A percentile compares a stretch with the other conserved stretches of the same genome.
Conservation (phyloP, 2,329 filamentous ascomycete genomes). For the Hypoxylon sp. region DNA sequence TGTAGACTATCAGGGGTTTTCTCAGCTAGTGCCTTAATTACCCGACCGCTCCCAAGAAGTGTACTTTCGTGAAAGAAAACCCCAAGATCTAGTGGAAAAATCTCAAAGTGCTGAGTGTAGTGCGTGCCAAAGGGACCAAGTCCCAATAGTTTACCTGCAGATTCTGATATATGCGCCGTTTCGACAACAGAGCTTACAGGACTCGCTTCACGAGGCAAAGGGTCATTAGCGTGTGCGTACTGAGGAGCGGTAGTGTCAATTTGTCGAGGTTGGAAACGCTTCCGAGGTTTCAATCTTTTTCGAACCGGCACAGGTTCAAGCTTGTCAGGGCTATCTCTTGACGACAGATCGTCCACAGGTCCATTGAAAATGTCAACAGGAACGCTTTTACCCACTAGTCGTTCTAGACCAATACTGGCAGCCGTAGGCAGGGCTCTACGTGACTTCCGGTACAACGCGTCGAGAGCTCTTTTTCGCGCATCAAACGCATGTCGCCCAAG, state of each 20-base stretch:
- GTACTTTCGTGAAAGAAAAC: constrained; percentile 74
- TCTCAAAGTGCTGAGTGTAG: constrained; percentile 74
- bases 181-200: constrained; percentile 41
- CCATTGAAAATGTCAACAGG: constrained; percentile 39
- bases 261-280: constrained; percentile 60
- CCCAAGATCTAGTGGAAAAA: constrained; percentile 70
- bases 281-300: constrained; percentile 56
- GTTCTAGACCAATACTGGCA: constrained; percentile 56
- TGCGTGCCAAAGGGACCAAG: constrained; percentile 73
- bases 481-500: constrained; percentile 61
- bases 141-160: constrained; percentile 63
- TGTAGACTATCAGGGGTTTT: constrained; percentile 52
- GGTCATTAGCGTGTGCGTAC: constrained; percentile 68
- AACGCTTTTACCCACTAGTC: constrained; percentile 52
- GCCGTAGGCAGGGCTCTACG: constrained; percentile 51
- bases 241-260: constrained; percentile 68
- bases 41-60: constrained; percentile 68
- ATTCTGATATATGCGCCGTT: constrained; percentile 40
- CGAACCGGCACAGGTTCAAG: constrained; percentile 4
- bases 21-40: constrained; percentile 59
- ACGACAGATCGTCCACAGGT: constrained; percentile 8
- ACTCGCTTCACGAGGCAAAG: constrained; percentile 57
- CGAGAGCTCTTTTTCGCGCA: constrained; percentile 67
- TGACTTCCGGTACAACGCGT: constrained; percentile 66
- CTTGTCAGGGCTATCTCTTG: constrained; percentile 10